These are phyloP conservation scores for Didymella pinodella DNA, from an alignment of 2,329 filamentous ascomycete genomes.

Conservation along the genomic window DNA sequence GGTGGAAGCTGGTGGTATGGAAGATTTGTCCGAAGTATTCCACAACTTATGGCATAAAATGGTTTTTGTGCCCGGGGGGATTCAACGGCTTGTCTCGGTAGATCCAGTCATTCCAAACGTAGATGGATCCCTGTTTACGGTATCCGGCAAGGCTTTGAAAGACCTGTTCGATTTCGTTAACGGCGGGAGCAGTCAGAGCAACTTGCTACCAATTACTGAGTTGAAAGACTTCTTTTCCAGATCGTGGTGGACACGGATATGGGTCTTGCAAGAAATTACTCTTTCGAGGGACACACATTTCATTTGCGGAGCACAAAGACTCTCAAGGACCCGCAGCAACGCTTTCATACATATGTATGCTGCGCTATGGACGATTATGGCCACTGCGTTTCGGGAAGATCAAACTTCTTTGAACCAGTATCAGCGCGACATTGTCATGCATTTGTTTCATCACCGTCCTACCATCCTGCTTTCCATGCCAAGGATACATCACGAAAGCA, in stretches of 20 bases:
- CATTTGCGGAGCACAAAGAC: constrained; percentile 19
- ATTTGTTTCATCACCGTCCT: constrained; percentile 9
- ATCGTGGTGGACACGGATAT: constrained; percentile 28
- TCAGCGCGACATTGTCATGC: constrained; percentile 4
- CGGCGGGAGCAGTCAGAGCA: constrained; percentile 8
- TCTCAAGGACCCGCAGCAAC: constrained; percentile 11
- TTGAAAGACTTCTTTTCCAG: constrained; percentile 14
- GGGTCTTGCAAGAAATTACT: constrained; percentile 30
- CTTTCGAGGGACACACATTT: constrained; percentile 18
- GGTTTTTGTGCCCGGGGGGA: no score
- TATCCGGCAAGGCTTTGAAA: neutral
- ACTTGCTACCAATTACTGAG: constrained; percentile 8
- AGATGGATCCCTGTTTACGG: neutral
- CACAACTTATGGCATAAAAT: no score
- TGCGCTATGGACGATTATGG: constrained; percentile 11
- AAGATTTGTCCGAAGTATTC: no score
- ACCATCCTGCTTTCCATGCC: constrained; percentile 18
- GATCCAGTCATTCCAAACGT: no score
- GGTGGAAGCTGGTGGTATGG: no score
- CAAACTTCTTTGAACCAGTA: neutral
- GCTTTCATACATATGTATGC: constrained; percentile 17
- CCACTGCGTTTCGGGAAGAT: neutral
- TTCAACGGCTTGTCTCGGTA: no score
- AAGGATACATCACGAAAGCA: constrained; percentile 12
- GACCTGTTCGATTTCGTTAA: constrained; percentile 7